Percentiles rank a stretch among this genome's conserved stretches.
Evolutionary conservation across 1,139 yeast species (phyloP).

Genomic region (Chernovozyma sophiae-reginae): DNA sequence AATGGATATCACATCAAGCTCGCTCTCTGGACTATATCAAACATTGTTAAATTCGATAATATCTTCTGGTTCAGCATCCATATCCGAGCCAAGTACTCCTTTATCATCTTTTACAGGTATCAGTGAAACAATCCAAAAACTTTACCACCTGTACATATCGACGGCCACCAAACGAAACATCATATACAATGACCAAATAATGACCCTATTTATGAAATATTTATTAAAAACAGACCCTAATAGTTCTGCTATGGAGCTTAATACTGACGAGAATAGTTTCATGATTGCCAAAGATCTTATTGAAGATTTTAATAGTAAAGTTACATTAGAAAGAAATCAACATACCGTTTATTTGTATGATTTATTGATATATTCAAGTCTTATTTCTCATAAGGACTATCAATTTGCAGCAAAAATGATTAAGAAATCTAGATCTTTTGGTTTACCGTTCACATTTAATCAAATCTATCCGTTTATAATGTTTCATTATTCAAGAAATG

Average conservation of each 20-base stretch:
- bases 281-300: constrained; percentile 28
- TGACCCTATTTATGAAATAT: constrained; percentile 26
- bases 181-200: constrained; percentile 20
- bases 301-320: constrained; percentile 17
- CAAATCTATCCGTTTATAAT: constrained; percentile 40
- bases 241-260: constrained; percentile 17
- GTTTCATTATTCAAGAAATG: constrained; percentile 31
- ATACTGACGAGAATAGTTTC: constrained; percentile 17
- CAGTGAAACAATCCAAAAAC: not conserved
- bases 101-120: not conserved
- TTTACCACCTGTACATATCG: not conserved
- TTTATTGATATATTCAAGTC: constrained; percentile 26
- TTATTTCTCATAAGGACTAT: constrained; percentile 30
- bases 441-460: constrained; percentile 35
- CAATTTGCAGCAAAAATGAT: constrained; percentile 31
- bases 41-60: constrained; percentile 15
- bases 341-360: constrained; percentile 25
- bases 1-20: constrained; percentile 19
- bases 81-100: not conserved
- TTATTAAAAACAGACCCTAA: constrained; percentile 23
- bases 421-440: constrained; percentile 20
- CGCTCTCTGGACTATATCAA: constrained; percentile 26
- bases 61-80: not conserved
- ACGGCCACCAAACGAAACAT: not conserved
- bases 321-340: constrained; percentile 8